Evolutionary conservation across 768 basidiomycete species (phyloP), one percentile per base, ranked within the genome.

Genomic region (Tephrocybe rancida): DNA sequence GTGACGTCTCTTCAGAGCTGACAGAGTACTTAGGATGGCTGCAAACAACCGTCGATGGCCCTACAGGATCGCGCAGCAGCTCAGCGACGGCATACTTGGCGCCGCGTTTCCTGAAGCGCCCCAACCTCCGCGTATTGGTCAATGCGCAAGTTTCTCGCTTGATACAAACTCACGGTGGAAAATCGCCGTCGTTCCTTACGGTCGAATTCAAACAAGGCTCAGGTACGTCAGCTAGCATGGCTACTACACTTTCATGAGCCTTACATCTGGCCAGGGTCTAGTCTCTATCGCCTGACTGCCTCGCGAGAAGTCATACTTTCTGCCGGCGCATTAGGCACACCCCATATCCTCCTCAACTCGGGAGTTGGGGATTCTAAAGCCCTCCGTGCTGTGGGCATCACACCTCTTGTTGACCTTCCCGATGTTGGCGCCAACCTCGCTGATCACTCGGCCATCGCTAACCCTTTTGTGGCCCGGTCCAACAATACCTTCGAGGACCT

Each of bases 41-140:
- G 26, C 64, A 60, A 45, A 48, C 55, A 9, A 64, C 63, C 8
- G 37, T 62, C 10, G 46, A 60, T 45, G 50, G 54, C 9, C 44
- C 49, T 13, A 58, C 56, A n/a, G 68, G 69, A 16, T 51, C 37
- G 18, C 52, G 69, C 25, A 66, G 65, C 42, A 70, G 65, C 49
- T 61, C 70, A 18, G 70, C 70, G 9, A 64, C 67, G 5, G 60
- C 69, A 1, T 72, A 73, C 52, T 57, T 73, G 21, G 64, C 62
- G 1, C 61, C 65, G 0, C 56, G 68, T 10, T 67, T 59, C 27
- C 41, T 61, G 7, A 52, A 45, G 2, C 64, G 72, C 1, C 47
- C 60, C 6, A 74, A 73, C 46, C 56, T 73, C 5, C 48, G 69
- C 30, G 62, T 74, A 24, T 45, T 74, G 7, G 51, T 64, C n/a